Percentiles rank a stretch among this genome's conserved stretches.
Evolutionary conservation across 2,329 filamentous ascomycete genomes (phyloP).

Genomic region (Verticillium albo-atrum): DNA sequence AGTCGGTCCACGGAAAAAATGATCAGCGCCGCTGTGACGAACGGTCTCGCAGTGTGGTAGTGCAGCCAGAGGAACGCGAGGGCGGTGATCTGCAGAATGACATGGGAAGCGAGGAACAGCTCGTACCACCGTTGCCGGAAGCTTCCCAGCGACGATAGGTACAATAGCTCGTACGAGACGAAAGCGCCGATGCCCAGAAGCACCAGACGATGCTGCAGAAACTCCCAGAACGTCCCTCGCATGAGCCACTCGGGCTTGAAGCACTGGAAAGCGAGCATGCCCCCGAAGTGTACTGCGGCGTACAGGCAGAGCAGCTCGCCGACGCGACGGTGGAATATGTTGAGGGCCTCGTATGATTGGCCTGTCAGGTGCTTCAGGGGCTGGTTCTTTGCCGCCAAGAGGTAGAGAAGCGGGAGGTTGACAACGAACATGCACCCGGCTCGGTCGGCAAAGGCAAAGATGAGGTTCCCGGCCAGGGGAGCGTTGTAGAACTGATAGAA

Average conservation of each 20-base stretch:
- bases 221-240: slow-evolving; percentile 34
- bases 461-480: slow-evolving; percentile 38
- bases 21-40: slow-evolving; percentile 44
- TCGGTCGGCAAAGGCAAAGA: slow-evolving; percentile 56
- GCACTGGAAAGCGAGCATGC: slow-evolving; percentile 53
- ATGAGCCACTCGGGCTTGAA: slow-evolving; percentile 43
- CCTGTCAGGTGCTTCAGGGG: slow-evolving; percentile 57
- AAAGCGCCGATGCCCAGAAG: slow-evolving; percentile 51
- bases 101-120: slow-evolving; percentile 38
- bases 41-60: slow-evolving; percentile 45
- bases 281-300: slow-evolving; percentile 48
- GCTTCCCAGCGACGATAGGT: slow-evolving; percentile 54
- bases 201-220: slow-evolving; percentile 47
- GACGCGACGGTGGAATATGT: slow-evolving; percentile 60
- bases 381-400: slow-evolving; percentile 63
- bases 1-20: slow-evolving; percentile 57
- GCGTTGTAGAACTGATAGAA: slow-evolving; percentile 54
- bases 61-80: slow-evolving; percentile 57
- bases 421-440: slow-evolving; percentile 47
- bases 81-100: slow-evolving; percentile 32
- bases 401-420: slow-evolving; percentile 51
- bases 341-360: slow-evolving; percentile 61
- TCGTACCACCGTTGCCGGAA: slow-evolving; percentile 35
- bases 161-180: slow-evolving; percentile 55
- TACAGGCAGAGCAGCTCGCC: slow-evolving; percentile 59